Conservation (phyloP, 2,329 filamentous ascomycete species). For the Septoria linicola region DNA sequence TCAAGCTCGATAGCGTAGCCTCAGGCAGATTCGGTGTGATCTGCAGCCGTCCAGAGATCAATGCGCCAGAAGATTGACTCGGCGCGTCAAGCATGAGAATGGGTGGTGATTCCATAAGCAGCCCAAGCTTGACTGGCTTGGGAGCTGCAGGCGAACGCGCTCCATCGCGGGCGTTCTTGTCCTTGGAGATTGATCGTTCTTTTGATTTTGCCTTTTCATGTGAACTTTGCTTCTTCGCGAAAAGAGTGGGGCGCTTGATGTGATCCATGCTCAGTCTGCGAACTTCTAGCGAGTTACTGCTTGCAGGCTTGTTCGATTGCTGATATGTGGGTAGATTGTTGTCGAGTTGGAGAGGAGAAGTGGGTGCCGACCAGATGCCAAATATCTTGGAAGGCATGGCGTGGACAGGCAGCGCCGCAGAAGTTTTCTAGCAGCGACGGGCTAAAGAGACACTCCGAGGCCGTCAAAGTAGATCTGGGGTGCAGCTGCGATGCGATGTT, state of each 20-base stretch:
- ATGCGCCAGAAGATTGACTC: constrained; percentile 73
- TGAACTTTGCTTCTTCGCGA: constrained; percentile 25
- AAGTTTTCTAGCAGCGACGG: constrained; percentile 7
- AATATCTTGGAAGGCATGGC: constrained; percentile 38
- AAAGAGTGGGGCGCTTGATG: constrained; percentile 35
- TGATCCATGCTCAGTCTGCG: constrained; percentile 38
- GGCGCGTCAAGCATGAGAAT: constrained; percentile 77
- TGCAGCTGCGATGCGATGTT: neutral
- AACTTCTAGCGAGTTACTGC: constrained; percentile 20
- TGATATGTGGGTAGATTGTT: constrained; percentile 15
- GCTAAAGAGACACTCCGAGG: too few relatives aligned
- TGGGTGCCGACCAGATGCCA: constrained; percentile 30
- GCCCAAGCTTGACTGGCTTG: constrained; percentile 54
- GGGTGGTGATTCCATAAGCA: constrained; percentile 80
- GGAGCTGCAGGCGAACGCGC: constrained; percentile 20
- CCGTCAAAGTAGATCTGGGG: constrained; percentile 5
- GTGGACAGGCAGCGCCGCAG: neutral
- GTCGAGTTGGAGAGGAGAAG: constrained; percentile 12
- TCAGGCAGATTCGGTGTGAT: constrained; percentile 67
- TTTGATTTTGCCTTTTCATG: constrained; percentile 27
- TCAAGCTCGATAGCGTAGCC: constrained; percentile 67
- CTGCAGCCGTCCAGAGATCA: constrained; percentile 80
- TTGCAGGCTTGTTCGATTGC: constrained; percentile 21
- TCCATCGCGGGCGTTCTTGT: constrained; percentile 29
- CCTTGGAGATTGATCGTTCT: constrained; percentile 33